Evolutionary conservation across 2,329 filamentous ascomycete genomes (phyloP), one percentile per base, ranked within the genome.

Genomic region (Hypoxylon sp.): DNA sequence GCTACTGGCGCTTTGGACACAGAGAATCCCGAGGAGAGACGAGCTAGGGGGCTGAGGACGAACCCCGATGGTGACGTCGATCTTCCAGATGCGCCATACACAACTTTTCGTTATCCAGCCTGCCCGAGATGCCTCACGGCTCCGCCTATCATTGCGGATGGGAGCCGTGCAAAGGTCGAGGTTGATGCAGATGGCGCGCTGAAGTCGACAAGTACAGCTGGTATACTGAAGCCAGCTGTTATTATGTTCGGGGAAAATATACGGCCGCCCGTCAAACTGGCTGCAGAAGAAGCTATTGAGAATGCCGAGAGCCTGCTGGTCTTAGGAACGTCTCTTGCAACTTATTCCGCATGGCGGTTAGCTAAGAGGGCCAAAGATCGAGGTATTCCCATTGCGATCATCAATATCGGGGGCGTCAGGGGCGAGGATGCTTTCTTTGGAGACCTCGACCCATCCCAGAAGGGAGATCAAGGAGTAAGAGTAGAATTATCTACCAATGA

Each of bases 161-260:
- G 89, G 3, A 82, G 80, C 1, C 79, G 75, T 64, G 82, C 84
- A 16, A 80, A 78, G 24, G 89, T 97, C 1, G 83, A 91, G 66
- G 86, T 91, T 11, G 95, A 97, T 73, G 72, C 75, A 0, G 93
- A 97, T 55, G 95, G 95, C 0, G 95, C 93, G 0, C 96, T 91
- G 92, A 80, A 83, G 38, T 72, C 83, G 4, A 80, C 80, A 0
- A 89, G 88, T 70, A 88, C 85, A 1, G 92, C 89, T 0, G 96
- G 95, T 1, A 88, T 98, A 36, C 78, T 99, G 58, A 98, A 98
- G 75, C 96, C 96, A 2, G 92, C 92, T 0, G 94, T 99, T 1
- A 89, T 94, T 72, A 97, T 98, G 93, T 98, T 98, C 77, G 96
- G 96, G 14, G 96, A 98, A 79, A 94, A 88, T 64, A 97, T 98